Evolutionary conservation across 1,139 yeast species (phyloP), one percentile per base, ranked within the genome.

Genomic region (Hansenula sp.): DNA sequence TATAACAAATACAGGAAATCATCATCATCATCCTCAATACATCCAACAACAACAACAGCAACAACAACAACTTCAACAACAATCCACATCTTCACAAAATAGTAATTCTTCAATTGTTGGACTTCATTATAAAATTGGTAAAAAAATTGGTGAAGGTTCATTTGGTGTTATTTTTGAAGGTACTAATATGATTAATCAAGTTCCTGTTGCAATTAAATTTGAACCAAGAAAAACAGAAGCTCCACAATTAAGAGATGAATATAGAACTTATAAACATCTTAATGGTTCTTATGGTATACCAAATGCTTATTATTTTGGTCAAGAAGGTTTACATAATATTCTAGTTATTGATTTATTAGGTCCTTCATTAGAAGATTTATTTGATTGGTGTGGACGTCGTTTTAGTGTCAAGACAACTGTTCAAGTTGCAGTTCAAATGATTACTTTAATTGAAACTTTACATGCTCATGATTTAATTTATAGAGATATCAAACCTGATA

Each of bases 121-220:
- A 40, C 72, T 77, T 35, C 97, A 92, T 69, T 92, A 88, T 68
- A 89, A 92, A 51, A 89, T 92, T 45, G 98, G 97, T 37, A 89
- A 89, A 61, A 92, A 92, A 68, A 92, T 92, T 45, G 98, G 98
- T 31, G 97, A 92, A 65, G 98, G 98, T 17, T 90, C 97, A 2
- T 92, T 92, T 68, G 98, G 98, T 19, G 92, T 90, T 39, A 90
- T 92, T 41, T 92, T 90, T 63, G 97, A 90, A 66, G 98, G 98
- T 27, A 80, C 86, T 43, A 92, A 92, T 61, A 71, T 92, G 50
- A 73, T 92, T 53, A 87, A 86, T 60, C 79, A 68, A 76, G 86
- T 60, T 75, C 95, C 66, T 73, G 97, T 66, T 26, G 84, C 84
- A 14, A 78, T 78, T 57, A 78, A 78, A 56, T 78, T 78, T 51